Evolutionary conservation across 805 yeast species (phyloP).

Genomic region (Cyberlindnera meyerae): DNA sequence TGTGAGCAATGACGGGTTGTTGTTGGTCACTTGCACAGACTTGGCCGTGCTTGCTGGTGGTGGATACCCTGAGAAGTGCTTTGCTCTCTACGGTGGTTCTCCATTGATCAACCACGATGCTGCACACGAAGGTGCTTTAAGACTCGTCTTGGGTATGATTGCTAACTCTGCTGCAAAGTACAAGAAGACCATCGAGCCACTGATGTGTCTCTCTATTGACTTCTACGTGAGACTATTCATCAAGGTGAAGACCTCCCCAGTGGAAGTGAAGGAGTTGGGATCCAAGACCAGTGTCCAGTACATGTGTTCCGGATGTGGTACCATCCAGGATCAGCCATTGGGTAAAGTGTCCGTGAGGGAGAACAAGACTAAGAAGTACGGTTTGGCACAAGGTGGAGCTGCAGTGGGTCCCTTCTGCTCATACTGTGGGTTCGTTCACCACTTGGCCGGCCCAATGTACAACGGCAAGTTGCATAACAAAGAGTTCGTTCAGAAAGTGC

Average conservation of each 20-base stretch:
- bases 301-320: slow-evolving; percentile 84
- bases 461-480: slow-evolving; percentile 70
- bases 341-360: slow-evolving; percentile 53
- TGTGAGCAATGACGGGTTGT: slow-evolving; percentile 77
- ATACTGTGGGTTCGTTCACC: slow-evolving; percentile 65
- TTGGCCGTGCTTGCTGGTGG: slow-evolving; percentile 93
- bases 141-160: slow-evolving; percentile 74
- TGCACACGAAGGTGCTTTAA: slow-evolving; percentile 88
- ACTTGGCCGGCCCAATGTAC: slow-evolving; percentile 97
- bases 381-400: slow-evolving; percentile 61
- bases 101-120: slow-evolving; percentile 69
- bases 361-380: slow-evolving; percentile 45
- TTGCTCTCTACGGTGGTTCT: slow-evolving; percentile 89
- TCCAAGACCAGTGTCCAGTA: slow-evolving; percentile 73
- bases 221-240: slow-evolving; percentile 87
- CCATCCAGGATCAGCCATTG: slow-evolving; percentile 64
- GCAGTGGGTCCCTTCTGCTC: slow-evolving; percentile 53
- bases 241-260: slow-evolving; percentile 71
- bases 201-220: slow-evolving; percentile 81
- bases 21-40: slow-evolving; percentile 94
- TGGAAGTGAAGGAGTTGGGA: slow-evolving; percentile 73
- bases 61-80: slow-evolving; percentile 96
- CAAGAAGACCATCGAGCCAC: slow-evolving; percentile 82
- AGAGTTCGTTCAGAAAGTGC: slow-evolving; percentile 60
- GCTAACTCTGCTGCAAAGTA: slow-evolving; percentile 85